phyloP scores from a whole-genome alignment of 2,329 filamentous ascomycete species.

The Xylaria sp. region DNA sequence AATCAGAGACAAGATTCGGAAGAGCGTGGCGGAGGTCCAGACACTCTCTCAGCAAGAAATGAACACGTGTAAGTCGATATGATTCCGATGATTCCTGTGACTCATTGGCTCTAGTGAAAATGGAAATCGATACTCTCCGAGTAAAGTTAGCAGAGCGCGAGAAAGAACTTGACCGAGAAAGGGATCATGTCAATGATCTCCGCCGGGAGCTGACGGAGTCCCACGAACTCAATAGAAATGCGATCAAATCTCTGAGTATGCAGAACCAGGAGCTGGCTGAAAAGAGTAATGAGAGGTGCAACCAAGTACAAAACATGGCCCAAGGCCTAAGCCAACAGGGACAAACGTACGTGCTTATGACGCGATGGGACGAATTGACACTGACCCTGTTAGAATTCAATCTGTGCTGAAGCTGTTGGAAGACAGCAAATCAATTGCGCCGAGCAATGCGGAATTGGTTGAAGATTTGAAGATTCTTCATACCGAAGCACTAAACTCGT shows the following conservation, averaged over 20 bases:
- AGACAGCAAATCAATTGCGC: slow-evolving; percentile 7
- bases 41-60: slow-evolving; percentile 15
- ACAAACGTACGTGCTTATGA: slow-evolving; percentile 18
- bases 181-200: slow-evolving; percentile 17
- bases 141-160: slow-evolving; percentile 21
- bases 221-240: slow-evolving; percentile 18
- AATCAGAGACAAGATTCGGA: slow-evolving; percentile 16
- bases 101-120: slow-evolving; percentile 22
- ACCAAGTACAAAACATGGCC: slow-evolving; percentile 14
- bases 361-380: neutral
- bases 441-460: slow-evolving; percentile 11
- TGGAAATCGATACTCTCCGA: slow-evolving; percentile 18
- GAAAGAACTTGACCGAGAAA: slow-evolving; percentile 22
- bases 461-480: slow-evolving; percentile 20
- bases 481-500: slow-evolving; percentile 17
- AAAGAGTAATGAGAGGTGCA: slow-evolving; percentile 12
- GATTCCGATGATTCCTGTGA: neutral
- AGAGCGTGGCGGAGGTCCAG: slow-evolving; percentile 18
- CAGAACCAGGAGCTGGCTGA: slow-evolving; percentile 23
- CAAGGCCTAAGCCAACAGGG: slow-evolving; percentile 17
- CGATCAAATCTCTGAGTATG: slow-evolving; percentile 16
- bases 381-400: slow-evolving; percentile 21
- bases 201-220: slow-evolving; percentile 20
- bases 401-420: slow-evolving; percentile 18
- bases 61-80: slow-evolving; percentile 19